Evolutionary conservation across 2,329 filamentous ascomycete species (phyloP).

Genomic region (Colletotrichum aenigma): DNA sequence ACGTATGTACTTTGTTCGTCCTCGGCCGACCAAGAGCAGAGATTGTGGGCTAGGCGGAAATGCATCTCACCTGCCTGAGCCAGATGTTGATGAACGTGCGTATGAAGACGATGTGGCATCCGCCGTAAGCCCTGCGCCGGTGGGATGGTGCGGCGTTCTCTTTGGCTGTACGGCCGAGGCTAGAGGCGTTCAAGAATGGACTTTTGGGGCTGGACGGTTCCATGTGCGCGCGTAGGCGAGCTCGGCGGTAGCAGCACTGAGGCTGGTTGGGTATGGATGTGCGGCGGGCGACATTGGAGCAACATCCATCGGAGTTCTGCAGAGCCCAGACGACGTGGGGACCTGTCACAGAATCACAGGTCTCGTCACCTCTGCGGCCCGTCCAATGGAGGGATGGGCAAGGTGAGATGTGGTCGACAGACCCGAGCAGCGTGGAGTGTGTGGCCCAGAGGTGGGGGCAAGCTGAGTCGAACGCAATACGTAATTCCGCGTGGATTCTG

Average conservation of each 20-base stretch:
- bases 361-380: not conserved
- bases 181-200: not conserved
- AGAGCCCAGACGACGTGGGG: not conserved
- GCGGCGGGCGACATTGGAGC: not conserved
- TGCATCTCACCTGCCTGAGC: not conserved
- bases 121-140: not conserved
- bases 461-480: slow-evolving; percentile 2
- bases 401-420: not conserved
- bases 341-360: not conserved
- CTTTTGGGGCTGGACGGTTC: not conserved
- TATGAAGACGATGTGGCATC: not conserved
- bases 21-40: not conserved
- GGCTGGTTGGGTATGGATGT: not conserved
- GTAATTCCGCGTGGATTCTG: not conserved
- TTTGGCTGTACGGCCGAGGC: not conserved
- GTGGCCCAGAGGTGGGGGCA: slow-evolving; percentile 6
- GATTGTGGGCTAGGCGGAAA: not conserved
- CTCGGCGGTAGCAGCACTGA: not conserved
- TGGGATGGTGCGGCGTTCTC: not conserved
- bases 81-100: not conserved
- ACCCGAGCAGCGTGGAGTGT: not conserved
- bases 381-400: not conserved
- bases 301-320: not conserved
- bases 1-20: not conserved
- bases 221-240: not conserved